Evolutionary conservation across 768 basidiomycete species (phyloP).

Genomic region (Suillus spraguei): DNA sequence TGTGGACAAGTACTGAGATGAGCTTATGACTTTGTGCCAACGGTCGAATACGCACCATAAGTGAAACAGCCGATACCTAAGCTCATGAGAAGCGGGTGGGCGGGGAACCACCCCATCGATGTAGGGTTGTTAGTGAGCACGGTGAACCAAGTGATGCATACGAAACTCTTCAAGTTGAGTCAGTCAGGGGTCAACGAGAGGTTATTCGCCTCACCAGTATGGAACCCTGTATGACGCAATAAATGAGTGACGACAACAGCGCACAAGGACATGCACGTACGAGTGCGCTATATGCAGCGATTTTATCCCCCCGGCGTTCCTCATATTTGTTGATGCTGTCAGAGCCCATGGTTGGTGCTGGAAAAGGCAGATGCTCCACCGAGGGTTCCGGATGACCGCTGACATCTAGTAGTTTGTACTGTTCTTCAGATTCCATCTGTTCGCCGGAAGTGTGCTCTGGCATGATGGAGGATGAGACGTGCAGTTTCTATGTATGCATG

Average conservation of each 20-base stretch:
- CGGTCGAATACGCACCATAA: slow-evolving; percentile 49
- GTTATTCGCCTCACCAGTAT: slow-evolving; percentile 19
- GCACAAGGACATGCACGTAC: slow-evolving; percentile 32
- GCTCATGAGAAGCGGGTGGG: slow-evolving; percentile 67
- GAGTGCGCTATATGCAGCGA: slow-evolving; percentile 36
- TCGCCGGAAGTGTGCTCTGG: not conserved
- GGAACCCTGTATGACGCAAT: slow-evolving; percentile 16
- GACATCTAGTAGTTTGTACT: slow-evolving; percentile 18
- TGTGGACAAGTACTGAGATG: slow-evolving; percentile 25
- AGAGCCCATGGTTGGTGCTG: slow-evolving; percentile 22
- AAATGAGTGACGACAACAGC: not conserved
- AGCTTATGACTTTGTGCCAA: not conserved
- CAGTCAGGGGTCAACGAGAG: not conserved
- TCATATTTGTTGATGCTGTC: slow-evolving; percentile 36
- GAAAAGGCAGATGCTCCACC: not conserved
- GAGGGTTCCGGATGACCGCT: not conserved
- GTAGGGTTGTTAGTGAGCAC: slow-evolving; percentile 48
- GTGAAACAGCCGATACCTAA: slow-evolving; percentile 58
- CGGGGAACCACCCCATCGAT: slow-evolving; percentile 59
- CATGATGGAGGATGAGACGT: not conserved
- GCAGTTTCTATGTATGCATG: not conserved
- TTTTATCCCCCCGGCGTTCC: slow-evolving; percentile 38
- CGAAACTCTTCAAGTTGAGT: slow-evolving; percentile 37
- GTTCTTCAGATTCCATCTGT: slow-evolving; percentile 16
- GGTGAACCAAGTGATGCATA: slow-evolving; percentile 45